These are phyloP conservation scores for Tylopilus sp. DNA, from an alignment of 1,284 basidiomycete species.

Conservation along the genomic window DNA sequence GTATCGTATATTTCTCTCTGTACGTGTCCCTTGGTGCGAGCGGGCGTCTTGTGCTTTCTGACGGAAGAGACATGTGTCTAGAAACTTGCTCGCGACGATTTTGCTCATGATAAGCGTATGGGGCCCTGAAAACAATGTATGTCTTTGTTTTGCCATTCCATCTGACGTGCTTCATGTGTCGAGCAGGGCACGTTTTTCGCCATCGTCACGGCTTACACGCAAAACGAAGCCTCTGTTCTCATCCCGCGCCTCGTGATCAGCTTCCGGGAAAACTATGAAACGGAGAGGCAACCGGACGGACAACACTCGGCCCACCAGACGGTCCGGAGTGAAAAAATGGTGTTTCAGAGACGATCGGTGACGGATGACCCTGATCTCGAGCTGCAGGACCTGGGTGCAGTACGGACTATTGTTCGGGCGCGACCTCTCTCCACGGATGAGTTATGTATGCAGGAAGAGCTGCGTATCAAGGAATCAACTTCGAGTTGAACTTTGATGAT, in stretches of 20 bases:
- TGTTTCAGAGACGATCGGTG: slow-evolving; percentile 8
- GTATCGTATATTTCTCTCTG: no score
- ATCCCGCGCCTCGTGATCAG: slow-evolving; percentile 31
- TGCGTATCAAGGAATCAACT: no score
- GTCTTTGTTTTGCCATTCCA: background rate
- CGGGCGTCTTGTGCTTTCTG: background rate
- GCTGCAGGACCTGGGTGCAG: no score
- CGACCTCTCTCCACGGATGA: no score
- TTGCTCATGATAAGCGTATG: slow-evolving; percentile 30
- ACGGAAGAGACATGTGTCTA: background rate
- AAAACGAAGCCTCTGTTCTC: slow-evolving; percentile 27
- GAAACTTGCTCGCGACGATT: slow-evolving; percentile 27
- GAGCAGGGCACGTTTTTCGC: slow-evolving; percentile 18
- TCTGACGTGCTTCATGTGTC: no score
- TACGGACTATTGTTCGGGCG: no score
- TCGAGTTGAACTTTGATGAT: no score
- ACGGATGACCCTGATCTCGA: no score
- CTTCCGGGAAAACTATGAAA: slow-evolving; percentile 27
- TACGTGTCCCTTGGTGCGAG: no score
- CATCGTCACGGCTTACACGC: slow-evolving; percentile 25
- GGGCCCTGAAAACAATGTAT: slow-evolving; percentile 28
- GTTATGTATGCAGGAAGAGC: no score
- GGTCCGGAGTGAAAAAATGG: slow-evolving; percentile 14
- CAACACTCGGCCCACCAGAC: background rate
- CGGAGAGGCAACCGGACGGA: slow-evolving; percentile 8